Percentiles rank a stretch among this genome's conserved stretches.
Evolutionary conservation across 306 rosid genomes (phyloP).

Genomic region (Quercus gilva): DNA sequence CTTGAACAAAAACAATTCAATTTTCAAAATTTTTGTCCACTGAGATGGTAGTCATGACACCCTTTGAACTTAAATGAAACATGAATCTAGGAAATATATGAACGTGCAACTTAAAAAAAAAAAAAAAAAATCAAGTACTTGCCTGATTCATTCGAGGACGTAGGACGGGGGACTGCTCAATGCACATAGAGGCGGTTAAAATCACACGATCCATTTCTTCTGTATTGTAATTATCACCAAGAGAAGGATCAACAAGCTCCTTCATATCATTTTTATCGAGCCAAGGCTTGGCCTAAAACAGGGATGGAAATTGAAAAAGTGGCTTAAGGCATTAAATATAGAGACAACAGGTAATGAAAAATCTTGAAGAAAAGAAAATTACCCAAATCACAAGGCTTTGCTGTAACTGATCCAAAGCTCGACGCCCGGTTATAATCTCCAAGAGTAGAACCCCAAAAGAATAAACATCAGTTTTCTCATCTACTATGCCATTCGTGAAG

Average conservation of each 20-base stretch:
- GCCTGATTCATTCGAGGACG: conserved; percentile 89
- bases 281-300: conserved; percentile 69
- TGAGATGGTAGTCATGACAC: neutral
- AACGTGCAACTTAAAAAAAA: neutral
- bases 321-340: neutral
- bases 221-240: conserved; percentile 43
- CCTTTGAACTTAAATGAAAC: neutral
- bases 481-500: conserved; percentile 70
- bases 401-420: conserved; percentile 53
- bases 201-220: conserved; percentile 52
- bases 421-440: conserved; percentile 81
- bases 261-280: conserved; percentile 38
- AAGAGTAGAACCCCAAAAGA: conserved; percentile 76
- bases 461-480: conserved; percentile 82
- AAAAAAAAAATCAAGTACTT: conserved; percentile 18
- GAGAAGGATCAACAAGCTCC: conserved; percentile 69
- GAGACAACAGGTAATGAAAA: neutral
- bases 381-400: conserved; percentile 77
- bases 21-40: neutral
- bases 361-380: conserved; percentile 21
- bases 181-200: conserved; percentile 81
- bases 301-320: neutral
- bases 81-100: neutral
- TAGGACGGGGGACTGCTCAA: conserved; percentile 59
- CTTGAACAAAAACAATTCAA: neutral